A percentile compares a stretch with the other conserved stretches of the same genome.
Conservation (phyloP, 352 stramenopile genomes). For the Globisporangium sylvaticum region DNA sequence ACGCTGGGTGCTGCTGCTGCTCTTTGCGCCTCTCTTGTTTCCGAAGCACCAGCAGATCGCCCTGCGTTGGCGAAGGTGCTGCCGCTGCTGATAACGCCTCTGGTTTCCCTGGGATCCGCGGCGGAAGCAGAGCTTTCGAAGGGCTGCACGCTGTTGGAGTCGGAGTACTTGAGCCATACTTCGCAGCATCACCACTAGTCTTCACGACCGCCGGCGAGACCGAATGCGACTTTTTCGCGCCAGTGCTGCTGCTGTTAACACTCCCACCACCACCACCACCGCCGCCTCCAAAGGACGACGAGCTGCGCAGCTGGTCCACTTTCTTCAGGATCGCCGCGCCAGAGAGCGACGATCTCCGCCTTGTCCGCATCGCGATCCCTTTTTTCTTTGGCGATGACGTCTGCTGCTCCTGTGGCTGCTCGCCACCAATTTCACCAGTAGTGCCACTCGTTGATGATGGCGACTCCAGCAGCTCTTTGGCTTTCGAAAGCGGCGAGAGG, state of each 20-base stretch:
- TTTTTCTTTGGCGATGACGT: background rate
- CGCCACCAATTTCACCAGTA: background rate
- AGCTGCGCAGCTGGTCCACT: conserved; percentile 13
- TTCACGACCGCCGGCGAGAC: background rate
- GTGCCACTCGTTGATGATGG: background rate
- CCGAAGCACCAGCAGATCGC: conserved; percentile 7
- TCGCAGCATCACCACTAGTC: background rate
- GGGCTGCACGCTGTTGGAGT: background rate
- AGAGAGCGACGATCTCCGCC: conserved; percentile 10
- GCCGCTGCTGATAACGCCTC: background rate
- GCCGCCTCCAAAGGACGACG: background rate
- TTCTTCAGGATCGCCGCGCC: conserved; percentile 11
- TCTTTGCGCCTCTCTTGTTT: conserved; percentile 2
- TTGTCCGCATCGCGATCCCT: conserved; percentile 5
- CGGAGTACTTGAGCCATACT: background rate
- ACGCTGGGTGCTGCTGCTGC: background rate
- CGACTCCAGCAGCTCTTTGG: background rate
- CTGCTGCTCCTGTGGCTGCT: background rate
- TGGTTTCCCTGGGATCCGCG: conserved; percentile 12
- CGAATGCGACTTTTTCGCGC: conserved; percentile 15
- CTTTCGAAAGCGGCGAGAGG: background rate
- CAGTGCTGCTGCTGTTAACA: background rate
- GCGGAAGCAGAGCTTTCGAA: conserved; percentile 7
- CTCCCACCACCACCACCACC: background rate
- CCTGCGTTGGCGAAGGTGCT: conserved; percentile 1